Percentiles rank a stretch among this genome's conserved stretches.
These are phyloP conservation scores for Neurospora sp. DNA, from an alignment of 495 filamentous ascomycete genomes.

Conservation along the genomic window DNA sequence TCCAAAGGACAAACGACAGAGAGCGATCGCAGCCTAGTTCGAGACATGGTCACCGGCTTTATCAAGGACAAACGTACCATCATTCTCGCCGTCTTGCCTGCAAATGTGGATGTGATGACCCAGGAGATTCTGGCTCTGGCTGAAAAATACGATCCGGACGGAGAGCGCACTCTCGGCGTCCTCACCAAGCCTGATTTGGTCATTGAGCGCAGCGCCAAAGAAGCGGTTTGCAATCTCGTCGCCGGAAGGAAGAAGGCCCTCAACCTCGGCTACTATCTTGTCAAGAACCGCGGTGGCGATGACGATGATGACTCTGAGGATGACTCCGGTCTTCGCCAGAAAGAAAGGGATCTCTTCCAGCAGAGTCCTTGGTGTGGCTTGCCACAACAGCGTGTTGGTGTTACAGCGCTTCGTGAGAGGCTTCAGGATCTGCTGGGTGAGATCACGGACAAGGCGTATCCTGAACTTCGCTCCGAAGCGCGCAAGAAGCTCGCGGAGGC, in stretches of 20 bases:
- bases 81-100: constrained; percentile 49
- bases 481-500: constrained; percentile 23
- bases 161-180: constrained; percentile 47
- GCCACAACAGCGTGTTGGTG: constrained; percentile 36
- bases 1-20: constrained; percentile 38
- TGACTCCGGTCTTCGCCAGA: background rate
- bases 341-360: constrained; percentile 13
- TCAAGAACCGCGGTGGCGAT: constrained; percentile 45
- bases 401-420: constrained; percentile 33
- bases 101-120: constrained; percentile 51
- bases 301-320: constrained; percentile 13
- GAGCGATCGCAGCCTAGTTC: constrained; percentile 39
- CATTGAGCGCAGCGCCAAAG: constrained; percentile 35
- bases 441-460: constrained; percentile 39
- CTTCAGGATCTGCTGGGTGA: constrained; percentile 32
- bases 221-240: constrained; percentile 36
- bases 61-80: constrained; percentile 38
- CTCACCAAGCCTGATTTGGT: constrained; percentile 52
- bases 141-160: constrained; percentile 35
- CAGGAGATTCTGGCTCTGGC: constrained; percentile 52
- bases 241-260: constrained; percentile 30
- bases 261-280: constrained; percentile 46
- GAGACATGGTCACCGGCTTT: constrained; percentile 44
- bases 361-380: constrained; percentile 34
- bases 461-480: constrained; percentile 35